A percentile compares a stretch with the other conserved stretches of the same genome.
phyloP scores from a whole-genome alignment of 352 stramenopile species.

The Globisporangium splendens region DNA sequence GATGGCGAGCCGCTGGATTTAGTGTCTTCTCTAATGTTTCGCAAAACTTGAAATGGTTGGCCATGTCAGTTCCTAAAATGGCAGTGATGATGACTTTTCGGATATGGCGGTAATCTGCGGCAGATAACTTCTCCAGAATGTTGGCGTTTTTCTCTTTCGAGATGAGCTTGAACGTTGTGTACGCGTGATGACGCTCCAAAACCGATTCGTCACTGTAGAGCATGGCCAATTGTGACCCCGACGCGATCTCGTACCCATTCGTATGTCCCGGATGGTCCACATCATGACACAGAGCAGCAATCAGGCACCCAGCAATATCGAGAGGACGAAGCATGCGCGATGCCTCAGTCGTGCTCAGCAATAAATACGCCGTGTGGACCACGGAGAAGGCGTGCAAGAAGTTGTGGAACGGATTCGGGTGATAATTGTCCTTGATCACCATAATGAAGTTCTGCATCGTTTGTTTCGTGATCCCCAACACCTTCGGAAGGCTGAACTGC shows the following conservation, averaged over 20 bases:
- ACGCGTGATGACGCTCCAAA: conserved; percentile 87
- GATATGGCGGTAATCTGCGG: conserved; percentile 68
- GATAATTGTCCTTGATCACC: conserved; percentile 79
- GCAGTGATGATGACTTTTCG: conserved; percentile 87
- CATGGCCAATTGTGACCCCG: conserved; percentile 72
- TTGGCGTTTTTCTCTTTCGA: conserved; percentile 83
- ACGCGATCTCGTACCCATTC: conserved; percentile 87
- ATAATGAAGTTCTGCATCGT: conserved; percentile 78
- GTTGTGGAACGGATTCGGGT: conserved; percentile 91
- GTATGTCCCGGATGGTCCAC: conserved; percentile 90
- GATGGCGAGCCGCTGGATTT: conserved; percentile 47
- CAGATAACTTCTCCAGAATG: conserved; percentile 76
- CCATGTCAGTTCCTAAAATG: conserved; percentile 91
- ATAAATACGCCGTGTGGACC: conserved; percentile 79
- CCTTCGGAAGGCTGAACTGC: conserved; percentile 64
- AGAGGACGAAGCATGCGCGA: conserved; percentile 69
- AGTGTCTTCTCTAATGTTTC: conserved; percentile 72
- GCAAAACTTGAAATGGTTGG: conserved; percentile 85
- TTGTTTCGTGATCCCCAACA: conserved; percentile 51
- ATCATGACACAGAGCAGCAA: conserved; percentile 88
- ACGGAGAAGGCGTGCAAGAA: conserved; percentile 89
- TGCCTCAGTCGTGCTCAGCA: conserved; percentile 74
- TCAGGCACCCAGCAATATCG: conserved; percentile 80
- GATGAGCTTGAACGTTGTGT: conserved; percentile 84
- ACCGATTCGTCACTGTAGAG: conserved; percentile 89